These are phyloP conservation scores for Fusarium sp. DNA, from an alignment of 2,329 filamentous ascomycete genomes.

Conservation along the genomic window DNA sequence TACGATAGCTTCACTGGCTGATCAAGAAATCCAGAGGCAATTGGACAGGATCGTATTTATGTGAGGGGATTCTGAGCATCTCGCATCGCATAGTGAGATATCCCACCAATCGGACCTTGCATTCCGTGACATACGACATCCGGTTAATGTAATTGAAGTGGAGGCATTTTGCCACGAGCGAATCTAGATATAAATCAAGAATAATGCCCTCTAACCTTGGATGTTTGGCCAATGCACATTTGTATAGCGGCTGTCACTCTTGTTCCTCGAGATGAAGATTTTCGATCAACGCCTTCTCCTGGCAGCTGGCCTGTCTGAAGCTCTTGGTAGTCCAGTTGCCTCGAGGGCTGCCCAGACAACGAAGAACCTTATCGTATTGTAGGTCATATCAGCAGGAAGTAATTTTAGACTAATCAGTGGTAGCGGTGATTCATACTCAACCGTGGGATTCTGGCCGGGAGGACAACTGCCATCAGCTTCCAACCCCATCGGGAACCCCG, in stretches of 20 bases:
- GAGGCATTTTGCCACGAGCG: neutral
- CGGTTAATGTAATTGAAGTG: neutral
- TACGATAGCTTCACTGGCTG: neutral
- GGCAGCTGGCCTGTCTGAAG: neutral
- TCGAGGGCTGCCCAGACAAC: neutral
- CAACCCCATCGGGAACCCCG: slow-evolving; percentile 32
- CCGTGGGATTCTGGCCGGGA: slow-evolving; percentile 32
- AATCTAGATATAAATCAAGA: neutral
- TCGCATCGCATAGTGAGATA: neutral
- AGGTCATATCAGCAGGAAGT: neutral
- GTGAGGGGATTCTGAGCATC: neutral
- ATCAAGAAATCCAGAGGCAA: rapidly evolving
- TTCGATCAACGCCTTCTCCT: neutral
- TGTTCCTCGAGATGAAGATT: neutral
- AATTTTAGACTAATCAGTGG: neutral
- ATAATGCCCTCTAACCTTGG: neutral
- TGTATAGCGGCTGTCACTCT: rapidly evolving
- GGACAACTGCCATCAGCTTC: slow-evolving; percentile 14
- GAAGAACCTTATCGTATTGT: slow-evolving; percentile 26
- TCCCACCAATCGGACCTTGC: slow-evolving; percentile 21
- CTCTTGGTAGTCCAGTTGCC: neutral
- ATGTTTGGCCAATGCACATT: rapidly evolving
- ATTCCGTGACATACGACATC: slow-evolving; percentile 21
- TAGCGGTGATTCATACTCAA: slow-evolving; percentile 37
- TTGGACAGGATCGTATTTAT: neutral